Evolutionary conservation across 1,284 basidiomycete species (phyloP).

Genomic region (Sporisorium scitamineum): DNA sequence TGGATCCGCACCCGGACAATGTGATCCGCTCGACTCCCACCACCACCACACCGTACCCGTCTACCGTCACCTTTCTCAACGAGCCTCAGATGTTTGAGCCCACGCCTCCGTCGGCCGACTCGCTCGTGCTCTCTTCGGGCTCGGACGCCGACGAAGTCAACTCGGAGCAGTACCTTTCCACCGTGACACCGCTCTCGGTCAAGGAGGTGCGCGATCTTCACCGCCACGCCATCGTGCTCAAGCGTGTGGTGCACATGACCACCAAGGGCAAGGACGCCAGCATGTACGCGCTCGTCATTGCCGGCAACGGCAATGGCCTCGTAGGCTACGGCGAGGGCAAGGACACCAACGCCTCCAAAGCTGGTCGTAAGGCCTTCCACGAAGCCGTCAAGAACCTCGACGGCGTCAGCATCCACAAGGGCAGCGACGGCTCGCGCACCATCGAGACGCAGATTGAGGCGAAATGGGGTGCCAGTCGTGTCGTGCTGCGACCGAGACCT

Average conservation of each 20-base stretch:
- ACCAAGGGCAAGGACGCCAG: slow-evolving; percentile 84
- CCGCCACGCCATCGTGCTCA: slow-evolving; percentile 63
- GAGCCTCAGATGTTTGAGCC: slow-evolving; percentile 58
- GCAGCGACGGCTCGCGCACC: slow-evolving; percentile 74
- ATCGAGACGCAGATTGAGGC: slow-evolving; percentile 83
- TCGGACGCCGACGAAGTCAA: slow-evolving; percentile 59
- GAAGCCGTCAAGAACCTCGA: slow-evolving; percentile 89
- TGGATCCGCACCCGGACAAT: slow-evolving; percentile 63
- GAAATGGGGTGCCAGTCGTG: slow-evolving; percentile 86
- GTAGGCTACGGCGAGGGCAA: slow-evolving; percentile 92
- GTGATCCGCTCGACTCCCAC: slow-evolving; percentile 39
- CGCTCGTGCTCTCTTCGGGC: slow-evolving; percentile 53
- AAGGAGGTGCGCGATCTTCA: slow-evolving; percentile 62
- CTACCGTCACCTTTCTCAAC: slow-evolving; percentile 59
- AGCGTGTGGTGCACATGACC: slow-evolving; percentile 81
- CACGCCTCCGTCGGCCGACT: slow-evolving; percentile 55
- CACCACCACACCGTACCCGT: slow-evolving; percentile 37
- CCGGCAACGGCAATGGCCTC: slow-evolving; percentile 85
- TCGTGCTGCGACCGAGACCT: slow-evolving; percentile 87
- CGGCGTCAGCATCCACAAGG: slow-evolving; percentile 74
- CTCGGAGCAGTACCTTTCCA: slow-evolving; percentile 58
- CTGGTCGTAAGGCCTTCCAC: slow-evolving; percentile 77
- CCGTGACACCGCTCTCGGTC: slow-evolving; percentile 63
- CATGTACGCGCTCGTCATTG: slow-evolving; percentile 79
- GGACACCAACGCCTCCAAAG: slow-evolving; percentile 75